phyloP scores from a whole-genome alignment of 2,329 filamentous ascomycete genomes.

The Trichoderma atroviride region DNA sequence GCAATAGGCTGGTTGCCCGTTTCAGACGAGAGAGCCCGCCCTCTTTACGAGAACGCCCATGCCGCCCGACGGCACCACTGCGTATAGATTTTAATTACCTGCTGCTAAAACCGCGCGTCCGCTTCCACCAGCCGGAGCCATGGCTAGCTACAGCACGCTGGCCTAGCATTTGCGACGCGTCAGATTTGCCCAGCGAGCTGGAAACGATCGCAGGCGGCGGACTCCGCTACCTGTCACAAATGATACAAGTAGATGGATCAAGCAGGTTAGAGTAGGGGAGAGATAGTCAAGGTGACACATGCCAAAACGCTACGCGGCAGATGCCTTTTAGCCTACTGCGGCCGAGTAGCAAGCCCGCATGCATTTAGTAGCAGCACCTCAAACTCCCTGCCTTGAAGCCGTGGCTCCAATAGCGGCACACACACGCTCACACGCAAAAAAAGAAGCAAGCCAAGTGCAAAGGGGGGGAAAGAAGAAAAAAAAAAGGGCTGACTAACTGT shows the following conservation, averaged over 20 bases:
- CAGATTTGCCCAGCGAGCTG: slow-evolving; percentile 19
- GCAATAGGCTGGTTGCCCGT: background rate
- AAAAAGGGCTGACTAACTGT: background rate
- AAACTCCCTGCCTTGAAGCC: slow-evolving; percentile 3
- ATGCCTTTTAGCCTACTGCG: background rate
- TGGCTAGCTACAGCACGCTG: background rate
- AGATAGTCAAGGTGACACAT: background rate
- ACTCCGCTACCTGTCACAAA: slow-evolving; percentile 15
- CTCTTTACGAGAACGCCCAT: background rate
- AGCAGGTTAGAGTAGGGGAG: background rate
- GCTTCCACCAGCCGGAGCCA: slow-evolving; percentile 18
- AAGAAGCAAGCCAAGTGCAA: background rate
- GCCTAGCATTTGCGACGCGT: slow-evolving; percentile 1
- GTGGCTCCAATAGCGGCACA: background rate
- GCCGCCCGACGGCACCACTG: background rate
- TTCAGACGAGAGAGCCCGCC: background rate
- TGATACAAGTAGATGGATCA: background rate
- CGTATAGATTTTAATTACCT: background rate
- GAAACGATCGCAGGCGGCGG: slow-evolving; percentile 21
- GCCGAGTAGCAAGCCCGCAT: background rate
- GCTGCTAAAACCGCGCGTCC: background rate
- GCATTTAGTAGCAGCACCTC: background rate
- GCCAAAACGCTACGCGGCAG: background rate
- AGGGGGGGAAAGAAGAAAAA: background rate
- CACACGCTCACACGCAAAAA: background rate